Base-by-base conservation (phyloP, 768 basidiomycete genomes). In the Suillus luteus region DNA sequence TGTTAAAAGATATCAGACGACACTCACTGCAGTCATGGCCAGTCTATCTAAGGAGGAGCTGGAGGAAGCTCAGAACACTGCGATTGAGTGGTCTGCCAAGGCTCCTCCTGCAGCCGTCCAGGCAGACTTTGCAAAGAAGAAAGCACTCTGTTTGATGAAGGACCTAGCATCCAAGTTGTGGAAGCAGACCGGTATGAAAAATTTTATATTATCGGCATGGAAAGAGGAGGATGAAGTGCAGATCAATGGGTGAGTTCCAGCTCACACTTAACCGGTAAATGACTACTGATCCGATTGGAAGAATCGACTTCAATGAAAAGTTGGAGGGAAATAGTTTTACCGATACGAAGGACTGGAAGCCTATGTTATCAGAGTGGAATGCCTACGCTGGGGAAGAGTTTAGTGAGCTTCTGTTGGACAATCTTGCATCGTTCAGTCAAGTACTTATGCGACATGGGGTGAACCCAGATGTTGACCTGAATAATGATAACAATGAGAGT, bases 111-210 rank as follows among this genome's bases (percentile, higher is more conserved):
- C 55, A 19, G 24, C 15, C 0, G 41, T 62, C 14, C 57, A 60
- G 37, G 57, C n/a, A 4, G 44, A 57, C 15, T 43, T 40, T 22
- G 62, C 62, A 5, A 12, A 22, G 41, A 37, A 60, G 22, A 62
- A 62, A 60, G 62, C 55, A 33, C 22, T 35, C 0, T 12, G 14
- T 19, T 17, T 61, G 40, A 44, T 44, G 31, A 37, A 35, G 7
- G 41, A 62, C 10, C 44, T 62, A 10, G 55, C 43, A 0, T 24
- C 37, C 5, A 8, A 61, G 17, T 60, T 62, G 37, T 62, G 44
- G 41, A 60, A 31, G 58, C 62, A 62, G 33, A 27, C 40, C 17
- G n/a, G 62, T 12, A 62, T 62, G 57, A 24, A 31, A 59, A 44
- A 60, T 9, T 27, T 46, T 1, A 44, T 62, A 12, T 24, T 59